Base-by-base conservation (phyloP, 257 asterid genomes). In the Capsicum pubescens region DNA sequence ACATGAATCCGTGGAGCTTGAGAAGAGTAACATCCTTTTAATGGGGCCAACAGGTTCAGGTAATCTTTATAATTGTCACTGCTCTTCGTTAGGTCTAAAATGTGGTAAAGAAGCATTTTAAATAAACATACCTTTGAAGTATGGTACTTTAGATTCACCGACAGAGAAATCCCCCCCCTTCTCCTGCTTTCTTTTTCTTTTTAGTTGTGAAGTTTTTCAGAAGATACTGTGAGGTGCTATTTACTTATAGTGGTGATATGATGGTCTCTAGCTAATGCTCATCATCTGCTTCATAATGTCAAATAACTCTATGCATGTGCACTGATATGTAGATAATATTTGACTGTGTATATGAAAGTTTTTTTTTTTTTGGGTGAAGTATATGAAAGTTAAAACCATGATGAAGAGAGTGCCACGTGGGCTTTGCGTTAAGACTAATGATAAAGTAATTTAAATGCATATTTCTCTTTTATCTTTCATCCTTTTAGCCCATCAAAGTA, bases 31-130 rank as follows among this genome's bases (percentile, higher is more conserved):
- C 92, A 93, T 97, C 89, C 98, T 97, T 87, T 83, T 97, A 83
- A 93, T 97, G 98, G 99, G 99, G 72, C 99, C 99, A 3, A 97
- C 99, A 55, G 99, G 99, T 84, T 97, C 99, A 93, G 99, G 99
- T 97, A 95, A 95, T 84, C 88, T 87, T 83, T 88, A 57, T 26
- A 46, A 83, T 42, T 16, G 76, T 77, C 77, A 63, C 26, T 61
- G 61, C n/a, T 15, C 32, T 61, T 35, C 58, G 21, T 81, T 66
- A 32, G 8, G 32, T 32, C 50, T 77, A 9, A 54, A 32, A 15
- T 54, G 9, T 77, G 52, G 35, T 46, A 52, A 44, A 81, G 36
- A 46, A 16, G 7, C 54, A 32, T 81, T 60, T 36, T 26, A 74
- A 21, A 21, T 50, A 26, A 50, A 7, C 42, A 3, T 1, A 8